Evolutionary conservation across 73 alveolate genomes (phyloP).

Genomic region (Tetrahymena elliotti): DNA sequence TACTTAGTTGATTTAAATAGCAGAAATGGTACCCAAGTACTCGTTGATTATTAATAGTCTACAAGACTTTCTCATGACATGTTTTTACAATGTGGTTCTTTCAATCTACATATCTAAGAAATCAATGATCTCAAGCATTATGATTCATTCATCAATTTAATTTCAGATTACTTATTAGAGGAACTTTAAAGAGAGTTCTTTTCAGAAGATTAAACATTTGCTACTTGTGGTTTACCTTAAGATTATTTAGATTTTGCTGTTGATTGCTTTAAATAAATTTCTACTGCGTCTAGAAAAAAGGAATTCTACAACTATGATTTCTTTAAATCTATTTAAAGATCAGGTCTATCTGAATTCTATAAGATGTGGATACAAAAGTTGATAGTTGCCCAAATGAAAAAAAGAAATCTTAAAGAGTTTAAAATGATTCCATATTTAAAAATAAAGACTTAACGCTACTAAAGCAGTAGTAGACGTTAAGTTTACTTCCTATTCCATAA

Average conservation of each 20-base stretch:
- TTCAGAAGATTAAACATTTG: not conserved
- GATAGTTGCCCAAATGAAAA: not conserved
- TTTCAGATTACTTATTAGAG: not conserved
- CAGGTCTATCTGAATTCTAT: not conserved
- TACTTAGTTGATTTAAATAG: not conserved
- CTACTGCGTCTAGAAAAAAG: not conserved
- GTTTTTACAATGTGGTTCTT: not conserved
- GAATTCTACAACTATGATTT: no score
- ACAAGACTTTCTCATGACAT: not conserved
- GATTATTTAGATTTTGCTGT: not conserved
- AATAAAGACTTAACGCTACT: not conserved
- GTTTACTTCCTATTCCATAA: not conserved
- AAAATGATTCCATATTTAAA: not conserved
- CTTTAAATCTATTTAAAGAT: not conserved
- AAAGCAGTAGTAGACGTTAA: not conserved
- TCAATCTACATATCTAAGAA: not conserved
- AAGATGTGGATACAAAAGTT: not conserved
- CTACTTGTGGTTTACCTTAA: not conserved
- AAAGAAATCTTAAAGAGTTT: not conserved
- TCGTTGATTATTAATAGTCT: not conserved
- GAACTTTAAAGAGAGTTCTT: not conserved
- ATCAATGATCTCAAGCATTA: not conserved
- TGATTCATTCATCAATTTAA: not conserved
- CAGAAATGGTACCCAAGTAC: not conserved
- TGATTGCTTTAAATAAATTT: not conserved